Evolutionary conservation across 257 asterid species (phyloP).

Genomic region (Cynanchum wilfordii): DNA sequence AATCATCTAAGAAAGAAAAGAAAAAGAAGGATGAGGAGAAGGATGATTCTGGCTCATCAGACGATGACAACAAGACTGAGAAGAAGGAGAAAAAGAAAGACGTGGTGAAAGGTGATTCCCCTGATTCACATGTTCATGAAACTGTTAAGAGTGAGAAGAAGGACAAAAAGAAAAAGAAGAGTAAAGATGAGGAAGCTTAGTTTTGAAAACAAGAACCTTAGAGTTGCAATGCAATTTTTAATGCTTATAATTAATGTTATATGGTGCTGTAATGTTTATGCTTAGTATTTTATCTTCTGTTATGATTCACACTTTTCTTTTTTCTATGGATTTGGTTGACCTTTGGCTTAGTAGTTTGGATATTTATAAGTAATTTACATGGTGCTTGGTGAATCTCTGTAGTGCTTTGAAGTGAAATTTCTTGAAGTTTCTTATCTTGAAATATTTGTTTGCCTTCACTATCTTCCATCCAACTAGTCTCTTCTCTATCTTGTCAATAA

Average conservation of each 20-base stretch:
- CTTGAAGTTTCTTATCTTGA: background rate
- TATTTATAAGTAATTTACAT: slow-evolving; percentile 1
- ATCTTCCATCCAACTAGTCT: too few relatives aligned
- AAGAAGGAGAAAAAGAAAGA: slow-evolving; percentile 49
- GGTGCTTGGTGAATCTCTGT: background rate
- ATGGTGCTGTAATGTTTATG: slow-evolving; percentile 25
- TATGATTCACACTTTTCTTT: background rate
- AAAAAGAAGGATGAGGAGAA: slow-evolving; percentile 43
- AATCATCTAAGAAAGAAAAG: slow-evolving; percentile 52
- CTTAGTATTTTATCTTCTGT: slow-evolving; percentile 13
- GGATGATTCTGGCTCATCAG: slow-evolving; percentile 26
- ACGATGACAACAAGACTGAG: slow-evolving; percentile 60
- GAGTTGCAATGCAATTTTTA: slow-evolving; percentile 5
- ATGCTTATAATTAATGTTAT: slow-evolving; percentile 20
- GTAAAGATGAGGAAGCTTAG: slow-evolving; percentile 44
- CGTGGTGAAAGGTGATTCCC: slow-evolving; percentile 40
- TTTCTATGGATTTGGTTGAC: background rate
- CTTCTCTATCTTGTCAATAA: too few relatives aligned
- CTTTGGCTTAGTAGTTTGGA: background rate
- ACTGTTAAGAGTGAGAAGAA: slow-evolving; percentile 51
- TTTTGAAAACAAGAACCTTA: background rate
- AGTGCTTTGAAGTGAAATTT: background rate
- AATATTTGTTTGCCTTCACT: background rate
- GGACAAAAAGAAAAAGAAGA: slow-evolving; percentile 68
- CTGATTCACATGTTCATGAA: slow-evolving; percentile 30